Evolutionary conservation across 768 basidiomycete genomes (phyloP), one percentile per base, ranked within the genome.

Genomic region (Lepiota venenata): DNA sequence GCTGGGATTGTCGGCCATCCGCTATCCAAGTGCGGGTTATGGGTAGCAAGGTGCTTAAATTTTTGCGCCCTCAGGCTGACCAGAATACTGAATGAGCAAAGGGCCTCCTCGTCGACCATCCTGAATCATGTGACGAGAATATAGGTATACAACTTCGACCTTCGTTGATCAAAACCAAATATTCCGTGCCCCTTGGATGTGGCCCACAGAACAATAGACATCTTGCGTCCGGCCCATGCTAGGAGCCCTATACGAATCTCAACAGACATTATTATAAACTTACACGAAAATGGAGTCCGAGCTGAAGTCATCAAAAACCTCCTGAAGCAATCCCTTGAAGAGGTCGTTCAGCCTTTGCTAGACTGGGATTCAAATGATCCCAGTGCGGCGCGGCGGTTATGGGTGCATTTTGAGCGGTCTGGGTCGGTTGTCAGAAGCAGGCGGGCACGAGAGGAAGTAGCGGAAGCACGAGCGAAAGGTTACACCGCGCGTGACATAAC

Each of bases 211-310:
- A 77, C 74, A 3, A 69, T 86, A 38, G 83, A 85, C 50, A 62
- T 84, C n/a, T 69, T 85, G 27, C 75, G 80, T 0, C 66, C 74
- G 0, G 77, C 82, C 0, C 76, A 78, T 12, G 64, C 84, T 57
- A 67, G 69, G 15, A 70, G 72, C 1, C 75, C 79, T 1, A 69
- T 74, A 4, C 69, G 72, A 6, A 68, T 87, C 4, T 79, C 83
- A 1, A 66, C 72, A 1, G 84, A 88, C 58, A 79, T 75, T 0
- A 80, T 87, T 36, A 77, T 85, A 46, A 87, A 86, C 61, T 69
- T 87, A 5, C 73, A 79, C 0, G 84, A 87, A 52, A 87, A 87
- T 59, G 81, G 81, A 0, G 85, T 88, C 2, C 73, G 76, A 5
- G 55, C 65, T 22, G 3, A 41, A 0, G 63, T 74, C 4, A 82